Evolutionary conservation across 352 stramenopile species (phyloP).

Genomic region (Phytophthora hibernalis): DNA sequence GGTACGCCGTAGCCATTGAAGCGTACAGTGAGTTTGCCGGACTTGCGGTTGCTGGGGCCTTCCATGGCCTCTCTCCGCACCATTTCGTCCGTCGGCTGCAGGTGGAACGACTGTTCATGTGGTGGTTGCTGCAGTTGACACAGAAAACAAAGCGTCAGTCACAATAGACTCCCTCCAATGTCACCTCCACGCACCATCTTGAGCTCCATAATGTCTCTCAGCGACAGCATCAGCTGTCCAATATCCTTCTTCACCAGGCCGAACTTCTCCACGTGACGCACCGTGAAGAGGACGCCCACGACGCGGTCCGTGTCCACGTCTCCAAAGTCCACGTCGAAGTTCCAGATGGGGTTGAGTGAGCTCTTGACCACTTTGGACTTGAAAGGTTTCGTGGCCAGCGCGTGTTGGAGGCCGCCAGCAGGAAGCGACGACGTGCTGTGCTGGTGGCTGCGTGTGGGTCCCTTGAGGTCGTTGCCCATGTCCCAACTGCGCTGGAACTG

Average conservation of each 20-base stretch:
- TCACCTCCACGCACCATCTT: slow-evolving; percentile 52
- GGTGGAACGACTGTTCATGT: slow-evolving; percentile 59
- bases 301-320: slow-evolving; percentile 74
- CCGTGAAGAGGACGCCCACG: slow-evolving; percentile 71
- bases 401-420: slow-evolving; percentile 28
- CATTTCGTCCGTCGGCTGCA: slow-evolving; percentile 74
- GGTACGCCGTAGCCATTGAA: slow-evolving; percentile 75
- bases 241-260: slow-evolving; percentile 80
- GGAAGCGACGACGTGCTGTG: slow-evolving; percentile 37
- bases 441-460: slow-evolving; percentile 13
- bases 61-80: slow-evolving; percentile 52
- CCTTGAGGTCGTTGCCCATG: slow-evolving; percentile 59
- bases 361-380: slow-evolving; percentile 69
- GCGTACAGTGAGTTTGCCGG: slow-evolving; percentile 66
- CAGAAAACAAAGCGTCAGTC: slow-evolving; percentile 23
- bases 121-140: slow-evolving; percentile 54
- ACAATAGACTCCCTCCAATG: not conserved
- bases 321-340: slow-evolving; percentile 84
- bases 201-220: slow-evolving; percentile 76
- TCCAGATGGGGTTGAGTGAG: slow-evolving; percentile 84
- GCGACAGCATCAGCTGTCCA: slow-evolving; percentile 66
- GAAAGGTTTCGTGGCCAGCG: slow-evolving; percentile 53
- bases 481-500: slow-evolving; percentile 46
- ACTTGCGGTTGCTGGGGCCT: slow-evolving; percentile 69
- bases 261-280: slow-evolving; percentile 77